Evolutionary conservation across 2,329 filamentous ascomycete genomes (phyloP).

Genomic region (Calonectria fujianensis): DNA sequence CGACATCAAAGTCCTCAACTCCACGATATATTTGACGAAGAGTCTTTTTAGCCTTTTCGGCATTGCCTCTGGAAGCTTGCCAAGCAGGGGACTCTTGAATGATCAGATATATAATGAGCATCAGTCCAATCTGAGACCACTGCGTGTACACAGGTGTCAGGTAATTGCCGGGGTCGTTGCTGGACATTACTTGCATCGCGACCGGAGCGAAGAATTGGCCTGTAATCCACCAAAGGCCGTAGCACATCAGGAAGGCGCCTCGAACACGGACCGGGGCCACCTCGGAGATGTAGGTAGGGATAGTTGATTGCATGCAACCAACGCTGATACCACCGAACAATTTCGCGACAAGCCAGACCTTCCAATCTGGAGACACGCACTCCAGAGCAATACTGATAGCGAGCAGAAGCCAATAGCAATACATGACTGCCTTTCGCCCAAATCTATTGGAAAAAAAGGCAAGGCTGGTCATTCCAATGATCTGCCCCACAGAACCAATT

Average conservation of each 20-base stretch:
- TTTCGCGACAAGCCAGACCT: constrained; percentile 36
- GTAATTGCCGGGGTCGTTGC: constrained; percentile 49
- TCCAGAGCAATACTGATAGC: constrained; percentile 21
- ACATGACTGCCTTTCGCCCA: constrained; percentile 19
- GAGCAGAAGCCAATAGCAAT: constrained; percentile 6
- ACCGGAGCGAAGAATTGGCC: constrained; percentile 65
- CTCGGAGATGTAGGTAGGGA: constrained; percentile 41
- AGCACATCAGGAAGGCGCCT: constrained; percentile 62
- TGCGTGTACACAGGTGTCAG: constrained; percentile 64
- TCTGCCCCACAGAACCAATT: background rate
- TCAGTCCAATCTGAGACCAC: constrained; percentile 55
- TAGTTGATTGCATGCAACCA: constrained; percentile 36
- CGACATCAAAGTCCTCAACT: background rate
- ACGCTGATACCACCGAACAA: constrained; percentile 36
- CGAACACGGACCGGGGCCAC: constrained; percentile 55
- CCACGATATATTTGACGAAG: background rate
- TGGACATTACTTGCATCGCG: constrained; percentile 61
- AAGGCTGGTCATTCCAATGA: constrained; percentile 20
- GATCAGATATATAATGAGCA: background rate
- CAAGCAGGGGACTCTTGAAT: background rate
- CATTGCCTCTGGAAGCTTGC: background rate
- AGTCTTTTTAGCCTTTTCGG: background rate
- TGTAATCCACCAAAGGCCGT: constrained; percentile 65
- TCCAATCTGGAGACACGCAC: constrained; percentile 26
- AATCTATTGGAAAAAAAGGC: background rate